phyloP scores from a whole-genome alignment of 805 yeast species.

The Metschnikowia cubensis region DNA sequence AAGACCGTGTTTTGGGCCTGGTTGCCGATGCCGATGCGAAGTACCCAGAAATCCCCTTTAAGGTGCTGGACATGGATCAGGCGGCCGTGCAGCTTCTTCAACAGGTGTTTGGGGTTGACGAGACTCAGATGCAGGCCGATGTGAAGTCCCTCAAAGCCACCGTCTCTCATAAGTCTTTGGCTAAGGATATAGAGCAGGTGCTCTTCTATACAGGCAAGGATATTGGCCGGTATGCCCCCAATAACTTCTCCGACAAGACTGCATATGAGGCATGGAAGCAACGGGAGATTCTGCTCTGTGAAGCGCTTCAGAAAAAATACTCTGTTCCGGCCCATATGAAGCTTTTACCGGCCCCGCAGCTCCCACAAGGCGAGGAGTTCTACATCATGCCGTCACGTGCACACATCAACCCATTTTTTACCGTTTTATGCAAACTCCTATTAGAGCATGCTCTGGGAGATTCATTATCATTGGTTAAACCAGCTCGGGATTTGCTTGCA shows the following conservation, averaged over 20 bases:
- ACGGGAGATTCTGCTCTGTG: constrained; percentile 24
- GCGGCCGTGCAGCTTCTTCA: constrained; percentile 40
- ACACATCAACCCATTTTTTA: constrained; percentile 37
- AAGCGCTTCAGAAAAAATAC: constrained; percentile 25
- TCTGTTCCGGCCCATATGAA: constrained; percentile 31
- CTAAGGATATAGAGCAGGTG: constrained; percentile 34
- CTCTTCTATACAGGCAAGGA: constrained; percentile 34
- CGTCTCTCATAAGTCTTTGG: constrained; percentile 37
- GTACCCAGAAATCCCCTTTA: constrained; percentile 47
- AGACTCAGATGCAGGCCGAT: constrained; percentile 51
- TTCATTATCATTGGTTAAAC: constrained; percentile 26
- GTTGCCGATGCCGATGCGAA: constrained; percentile 10
- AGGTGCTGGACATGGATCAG: constrained; percentile 51
- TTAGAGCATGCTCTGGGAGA: constrained; percentile 22
- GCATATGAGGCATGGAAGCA: constrained; percentile 33
- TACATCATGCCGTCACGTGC: constrained; percentile 32
- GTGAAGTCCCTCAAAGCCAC: constrained; percentile 38
- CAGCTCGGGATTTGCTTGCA: constrained; percentile 40
- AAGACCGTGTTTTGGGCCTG: constrained; percentile 1
- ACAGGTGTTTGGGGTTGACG: constrained; percentile 47
- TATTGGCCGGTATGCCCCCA: constrained; percentile 36
- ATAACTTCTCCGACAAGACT: constrained; percentile 20
- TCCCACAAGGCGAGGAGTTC: constrained; percentile 35
- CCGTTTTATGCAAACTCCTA: constrained; percentile 40
- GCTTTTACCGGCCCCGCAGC: constrained; percentile 27